Evolutionary conservation across 495 filamentous ascomycete genomes (phyloP).

Genomic region (Aspergillus indologenus): DNA sequence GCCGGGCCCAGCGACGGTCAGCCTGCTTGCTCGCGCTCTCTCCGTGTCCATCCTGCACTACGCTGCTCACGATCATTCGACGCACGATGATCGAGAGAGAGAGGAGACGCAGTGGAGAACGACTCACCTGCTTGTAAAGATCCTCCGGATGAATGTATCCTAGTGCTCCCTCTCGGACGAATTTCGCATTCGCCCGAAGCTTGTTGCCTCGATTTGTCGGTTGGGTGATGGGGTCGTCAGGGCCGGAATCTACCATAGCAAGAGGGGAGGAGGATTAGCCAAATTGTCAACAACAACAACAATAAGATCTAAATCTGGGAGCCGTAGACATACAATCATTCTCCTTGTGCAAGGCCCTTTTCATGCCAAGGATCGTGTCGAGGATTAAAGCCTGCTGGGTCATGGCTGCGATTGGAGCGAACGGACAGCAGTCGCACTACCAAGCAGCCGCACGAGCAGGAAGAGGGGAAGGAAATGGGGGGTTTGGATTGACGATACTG

Average conservation of each 20-base stretch:
- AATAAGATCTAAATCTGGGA: constrained; percentile 1
- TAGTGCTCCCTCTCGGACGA: constrained; percentile 73
- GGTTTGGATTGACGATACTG: neutral
- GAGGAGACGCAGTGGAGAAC: constrained; percentile 3
- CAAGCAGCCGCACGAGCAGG: constrained; percentile 2
- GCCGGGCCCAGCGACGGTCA: constrained; percentile 2
- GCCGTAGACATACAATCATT: constrained; percentile 49
- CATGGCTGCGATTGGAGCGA: constrained; percentile 48
- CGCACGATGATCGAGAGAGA: neutral
- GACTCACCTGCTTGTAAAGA: constrained; percentile 76
- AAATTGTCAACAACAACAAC: neutral
- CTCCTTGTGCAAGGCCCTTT: constrained; percentile 63
- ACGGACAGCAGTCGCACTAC: constrained; percentile 4
- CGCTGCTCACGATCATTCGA: neutral
- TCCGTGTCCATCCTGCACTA: neutral
- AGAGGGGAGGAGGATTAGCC: constrained; percentile 9
- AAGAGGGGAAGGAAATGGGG: constrained; percentile 5
- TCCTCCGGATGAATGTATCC: constrained; percentile 65
- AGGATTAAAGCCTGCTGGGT: constrained; percentile 67
- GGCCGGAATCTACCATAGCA: constrained; percentile 67
- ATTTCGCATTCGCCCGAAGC: constrained; percentile 75
- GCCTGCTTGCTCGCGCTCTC: neutral
- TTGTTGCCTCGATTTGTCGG: constrained; percentile 91
- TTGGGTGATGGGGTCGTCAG: constrained; percentile 76
- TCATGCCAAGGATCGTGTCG: constrained; percentile 74